Evolutionary conservation across 2,329 filamentous ascomycete species (phyloP).

Genomic region (Aureobasidium lini): DNA sequence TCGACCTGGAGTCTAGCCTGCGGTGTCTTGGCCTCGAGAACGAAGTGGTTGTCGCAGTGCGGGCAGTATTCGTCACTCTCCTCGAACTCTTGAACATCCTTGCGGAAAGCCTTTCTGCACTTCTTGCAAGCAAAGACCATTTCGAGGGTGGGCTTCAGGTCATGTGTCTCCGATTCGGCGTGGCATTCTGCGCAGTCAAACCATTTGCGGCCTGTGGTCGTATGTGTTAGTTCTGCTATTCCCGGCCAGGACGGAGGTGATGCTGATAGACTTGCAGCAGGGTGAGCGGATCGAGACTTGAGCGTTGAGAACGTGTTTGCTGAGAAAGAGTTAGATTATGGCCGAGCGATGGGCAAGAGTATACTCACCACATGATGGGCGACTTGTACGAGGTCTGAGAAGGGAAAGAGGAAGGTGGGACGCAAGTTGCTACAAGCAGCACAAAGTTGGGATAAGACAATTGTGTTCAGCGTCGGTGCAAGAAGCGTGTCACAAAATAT

Average conservation of each 20-base stretch:
- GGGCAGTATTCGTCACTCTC: slow-evolving; percentile 98
- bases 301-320: slow-evolving; percentile 97
- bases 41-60: slow-evolving; percentile 97
- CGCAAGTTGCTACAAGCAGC: neutral
- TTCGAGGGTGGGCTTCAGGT: slow-evolving; percentile 67
- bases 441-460: neutral
- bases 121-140: slow-evolving; percentile 98
- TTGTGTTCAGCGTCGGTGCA: neutral
- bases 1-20: slow-evolving; percentile 80
- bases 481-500: neutral
- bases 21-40: slow-evolving; percentile 79
- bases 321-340: slow-evolving; percentile 30
- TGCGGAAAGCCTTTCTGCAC: slow-evolving; percentile 96
- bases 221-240: slow-evolving; percentile 11
- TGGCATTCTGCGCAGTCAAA: slow-evolving; percentile 98
- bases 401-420: neutral
- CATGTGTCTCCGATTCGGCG: slow-evolving; percentile 66
- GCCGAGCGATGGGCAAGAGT: neutral
- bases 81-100: slow-evolving; percentile 85
- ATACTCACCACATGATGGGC: slow-evolving; percentile 24
- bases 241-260: neutral
- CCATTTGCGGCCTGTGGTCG: slow-evolving; percentile 73
- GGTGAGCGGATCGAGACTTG: slow-evolving; percentile 93
- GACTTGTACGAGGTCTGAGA: neutral
- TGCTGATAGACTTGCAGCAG: slow-evolving; percentile 61